A percentile compares a stretch with the other conserved stretches of the same genome.
phyloP scores from a whole-genome alignment of 352 stramenopile genomes.

The Globisporangium perplexum region DNA sequence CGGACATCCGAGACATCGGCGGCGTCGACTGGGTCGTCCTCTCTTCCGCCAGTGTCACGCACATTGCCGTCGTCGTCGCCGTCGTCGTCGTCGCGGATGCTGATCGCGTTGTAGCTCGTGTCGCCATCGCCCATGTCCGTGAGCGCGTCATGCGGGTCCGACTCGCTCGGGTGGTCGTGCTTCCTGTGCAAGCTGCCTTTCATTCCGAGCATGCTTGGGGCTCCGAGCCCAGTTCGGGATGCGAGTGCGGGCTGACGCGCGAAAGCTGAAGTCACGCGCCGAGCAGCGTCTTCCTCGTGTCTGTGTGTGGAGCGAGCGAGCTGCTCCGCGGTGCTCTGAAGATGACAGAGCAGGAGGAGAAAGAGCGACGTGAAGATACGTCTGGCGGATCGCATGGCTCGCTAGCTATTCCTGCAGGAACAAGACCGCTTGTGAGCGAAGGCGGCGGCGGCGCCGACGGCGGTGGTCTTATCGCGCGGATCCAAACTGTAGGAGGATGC shows the following conservation, averaged over 20 bases:
- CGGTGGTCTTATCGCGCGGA: too few relatives aligned
- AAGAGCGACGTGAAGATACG: too few relatives aligned
- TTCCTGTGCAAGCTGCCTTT: constrained; percentile 8
- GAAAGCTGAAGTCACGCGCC: constrained; percentile 5
- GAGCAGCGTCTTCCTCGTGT: too few relatives aligned
- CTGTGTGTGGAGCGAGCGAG: too few relatives aligned
- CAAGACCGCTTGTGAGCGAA: too few relatives aligned
- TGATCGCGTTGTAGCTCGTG: constrained; percentile 16
- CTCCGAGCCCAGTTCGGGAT: not conserved
- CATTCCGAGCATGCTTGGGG: constrained; percentile 5
- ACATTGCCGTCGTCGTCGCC: not conserved
- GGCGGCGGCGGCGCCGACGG: too few relatives aligned
- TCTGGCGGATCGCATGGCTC: too few relatives aligned
- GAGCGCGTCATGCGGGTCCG: not conserved
- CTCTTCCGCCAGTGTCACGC: not conserved
- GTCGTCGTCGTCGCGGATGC: constrained; percentile 7
- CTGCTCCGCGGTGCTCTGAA: too few relatives aligned
- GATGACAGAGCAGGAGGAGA: too few relatives aligned
- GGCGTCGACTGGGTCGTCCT: not conserved
- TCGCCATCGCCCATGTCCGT: constrained; percentile 15
- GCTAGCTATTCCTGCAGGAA: too few relatives aligned
- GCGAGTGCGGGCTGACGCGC: not conserved
- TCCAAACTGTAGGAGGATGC: too few relatives aligned
- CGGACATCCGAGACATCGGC: not conserved
- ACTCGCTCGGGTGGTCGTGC: constrained; percentile 1